These are phyloP conservation scores for Ophiocytium majus DNA, from an alignment of 352 stramenopile species.

Conservation along the genomic window DNA sequence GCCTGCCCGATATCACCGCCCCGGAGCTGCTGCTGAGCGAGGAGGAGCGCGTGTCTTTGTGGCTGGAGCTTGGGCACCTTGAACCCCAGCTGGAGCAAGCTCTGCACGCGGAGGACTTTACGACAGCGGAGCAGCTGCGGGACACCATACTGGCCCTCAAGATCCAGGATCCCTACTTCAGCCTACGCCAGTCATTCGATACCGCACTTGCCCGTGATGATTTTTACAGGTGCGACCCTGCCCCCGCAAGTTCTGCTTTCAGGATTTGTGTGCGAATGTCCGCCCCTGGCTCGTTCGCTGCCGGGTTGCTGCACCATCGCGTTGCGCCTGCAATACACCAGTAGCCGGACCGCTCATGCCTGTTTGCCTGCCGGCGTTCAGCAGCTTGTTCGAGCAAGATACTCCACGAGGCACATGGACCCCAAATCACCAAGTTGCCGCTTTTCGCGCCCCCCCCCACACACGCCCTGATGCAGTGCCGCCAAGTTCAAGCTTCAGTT, in stretches of 20 bases:
- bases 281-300: background rate
- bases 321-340: background rate
- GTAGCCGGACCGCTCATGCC: background rate
- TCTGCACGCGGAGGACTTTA: background rate
- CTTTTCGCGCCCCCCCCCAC: too few relatives aligned
- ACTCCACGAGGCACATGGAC: too few relatives aligned
- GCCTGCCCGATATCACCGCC: background rate
- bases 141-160: background rate
- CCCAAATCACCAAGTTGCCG: too few relatives aligned
- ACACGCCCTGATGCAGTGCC: too few relatives aligned
- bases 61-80: background rate
- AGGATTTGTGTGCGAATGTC: too few relatives aligned
- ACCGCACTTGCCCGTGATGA: background rate
- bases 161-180: slow-evolving; percentile 11
- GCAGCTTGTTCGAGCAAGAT: background rate
- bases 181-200: background rate
- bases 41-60: background rate
- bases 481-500: background rate
- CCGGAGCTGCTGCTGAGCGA: background rate
- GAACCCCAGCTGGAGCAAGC: background rate
- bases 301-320: background rate
- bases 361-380: background rate
- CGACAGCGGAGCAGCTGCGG: background rate
- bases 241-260: too few relatives aligned
- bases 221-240: background rate